Evolutionary conservation across 345 rosid species (phyloP), one percentile per base, ranked within the genome.

Genomic region (Boechera stricta): DNA sequence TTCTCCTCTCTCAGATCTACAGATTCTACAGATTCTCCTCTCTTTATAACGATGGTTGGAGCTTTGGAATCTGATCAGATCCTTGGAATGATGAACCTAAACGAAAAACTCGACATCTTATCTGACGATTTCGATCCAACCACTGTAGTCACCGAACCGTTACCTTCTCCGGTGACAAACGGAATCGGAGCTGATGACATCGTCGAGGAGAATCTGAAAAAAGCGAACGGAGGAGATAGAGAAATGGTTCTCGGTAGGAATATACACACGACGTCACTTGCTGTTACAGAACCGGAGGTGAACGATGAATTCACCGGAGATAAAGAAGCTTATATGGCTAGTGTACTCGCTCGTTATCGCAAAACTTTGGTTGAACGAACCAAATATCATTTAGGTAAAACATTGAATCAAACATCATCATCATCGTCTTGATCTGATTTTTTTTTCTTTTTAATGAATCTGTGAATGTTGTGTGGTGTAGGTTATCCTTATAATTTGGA

Each of bases 401-500:
- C 10, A 2, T 49, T 49, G 54, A 48, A 47, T 42, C 10, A 6
- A 48, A 1, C 35, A 24, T 24, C 13, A 4, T 10, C 32, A 21
- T 44, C 48, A 4, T 52, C 6, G 57, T 10, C 15, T 10, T 26
- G 32, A 54, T 26, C 5, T 10, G 33, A 24, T 21, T 24, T 24
- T 10, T 10, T 24, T 54, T 44, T 26, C 0, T 28, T 35, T 2
- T 35, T 32, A 13, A 10, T 36, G 64, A 60, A 60, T 35, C 15
- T 35, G 26, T 5, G 64, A 59, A 57, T 28, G 57, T n/a, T 47
- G n/a, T 47, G n/a, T 8, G 42, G 65, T 59, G 59, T 87, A 95
- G 99, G 98, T 69, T 95, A 95, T 89, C 99, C 97, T 0, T 95
- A 90, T 72, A 95, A 95, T 74, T 81, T 95, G 82, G 98, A 95